These are phyloP conservation scores for Solanum ahanhuiri DNA, from an alignment of 257 asterid genomes.

Conservation along the genomic window DNA sequence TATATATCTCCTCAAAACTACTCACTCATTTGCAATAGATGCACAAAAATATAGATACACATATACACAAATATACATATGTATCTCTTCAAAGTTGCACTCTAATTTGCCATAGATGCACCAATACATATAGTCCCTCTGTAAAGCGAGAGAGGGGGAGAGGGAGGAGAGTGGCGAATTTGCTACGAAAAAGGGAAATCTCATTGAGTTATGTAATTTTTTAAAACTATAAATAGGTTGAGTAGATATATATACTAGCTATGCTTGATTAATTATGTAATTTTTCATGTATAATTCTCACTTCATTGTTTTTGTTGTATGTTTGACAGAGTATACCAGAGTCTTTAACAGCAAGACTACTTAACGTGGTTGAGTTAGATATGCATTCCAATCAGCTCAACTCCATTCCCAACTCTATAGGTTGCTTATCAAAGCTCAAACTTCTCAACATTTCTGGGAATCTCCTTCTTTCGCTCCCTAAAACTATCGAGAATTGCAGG, in stretches of 20 bases:
- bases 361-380: conserved; percentile 54
- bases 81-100: neutral
- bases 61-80: neutral
- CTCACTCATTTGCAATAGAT: too few relatives aligned
- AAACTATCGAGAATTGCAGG: conserved; percentile 86
- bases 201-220: neutral
- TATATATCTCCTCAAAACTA: too few relatives aligned
- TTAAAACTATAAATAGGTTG: neutral
- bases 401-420: conserved; percentile 75
- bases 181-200: neutral
- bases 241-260: neutral
- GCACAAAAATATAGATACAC: neutral
- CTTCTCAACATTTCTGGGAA: conserved; percentile 69
- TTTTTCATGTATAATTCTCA: neutral
- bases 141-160: neutral
- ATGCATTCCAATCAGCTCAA: conserved; percentile 77
- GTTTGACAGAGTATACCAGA: conserved; percentile 66
- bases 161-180: neutral
- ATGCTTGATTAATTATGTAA: neutral
- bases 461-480: conserved; percentile 52
- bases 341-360: conserved; percentile 66
- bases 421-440: conserved; percentile 77
- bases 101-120: neutral
- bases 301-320: neutral
- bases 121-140: neutral